Percentiles rank a stretch among this genome's conserved stretches.
Conservation (phyloP, 768 basidiomycete species). For the Rhodocollybia butyracea region DNA sequence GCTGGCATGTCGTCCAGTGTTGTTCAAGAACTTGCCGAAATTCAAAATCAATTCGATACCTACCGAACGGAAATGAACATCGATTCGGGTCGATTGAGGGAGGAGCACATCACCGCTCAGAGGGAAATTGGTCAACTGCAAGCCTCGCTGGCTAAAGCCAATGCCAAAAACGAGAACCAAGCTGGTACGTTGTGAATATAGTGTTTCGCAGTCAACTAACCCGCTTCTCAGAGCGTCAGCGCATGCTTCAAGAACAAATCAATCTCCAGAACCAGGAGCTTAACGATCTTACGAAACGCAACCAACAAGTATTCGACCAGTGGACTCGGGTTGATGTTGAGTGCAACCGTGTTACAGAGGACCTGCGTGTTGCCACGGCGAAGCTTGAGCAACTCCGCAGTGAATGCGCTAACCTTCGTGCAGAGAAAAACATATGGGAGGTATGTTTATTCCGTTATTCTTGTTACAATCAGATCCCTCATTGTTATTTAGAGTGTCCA, state of each 20-base stretch:
- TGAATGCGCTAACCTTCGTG: slow-evolving; percentile 83
- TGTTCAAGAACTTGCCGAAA: slow-evolving; percentile 62
- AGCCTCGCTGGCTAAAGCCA: slow-evolving; percentile 75
- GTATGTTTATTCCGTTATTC: slow-evolving; percentile 34
- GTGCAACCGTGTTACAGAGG: slow-evolving; percentile 64
- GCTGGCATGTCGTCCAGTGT: slow-evolving; percentile 31
- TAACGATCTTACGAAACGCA: slow-evolving; percentile 63
- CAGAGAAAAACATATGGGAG: slow-evolving; percentile 94
- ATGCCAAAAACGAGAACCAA: slow-evolving; percentile 77
- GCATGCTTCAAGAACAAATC: slow-evolving; percentile 68
- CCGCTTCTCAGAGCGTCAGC: slow-evolving; percentile 54
- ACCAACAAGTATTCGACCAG: slow-evolving; percentile 70
- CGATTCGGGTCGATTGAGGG: slow-evolving; percentile 70
- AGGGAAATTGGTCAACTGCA: slow-evolving; percentile 63
- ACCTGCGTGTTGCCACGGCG: slow-evolving; percentile 54
- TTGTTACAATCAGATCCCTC: slow-evolving; percentile 6
- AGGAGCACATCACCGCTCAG: slow-evolving; percentile 63
- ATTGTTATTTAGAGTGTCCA: slow-evolving; percentile 62
- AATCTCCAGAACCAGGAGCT: slow-evolving; percentile 60
- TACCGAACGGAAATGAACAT: slow-evolving; percentile 79
- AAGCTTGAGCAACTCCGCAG: slow-evolving; percentile 76
- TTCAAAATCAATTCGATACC: slow-evolving; percentile 77
- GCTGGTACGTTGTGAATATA: slow-evolving; percentile 51
- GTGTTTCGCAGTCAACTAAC: neutral
- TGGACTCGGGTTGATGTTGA: slow-evolving; percentile 75